These are phyloP conservation scores for Dendrostoma leiphaemia DNA, from an alignment of 2,329 filamentous ascomycete species.

Conservation along the genomic window DNA sequence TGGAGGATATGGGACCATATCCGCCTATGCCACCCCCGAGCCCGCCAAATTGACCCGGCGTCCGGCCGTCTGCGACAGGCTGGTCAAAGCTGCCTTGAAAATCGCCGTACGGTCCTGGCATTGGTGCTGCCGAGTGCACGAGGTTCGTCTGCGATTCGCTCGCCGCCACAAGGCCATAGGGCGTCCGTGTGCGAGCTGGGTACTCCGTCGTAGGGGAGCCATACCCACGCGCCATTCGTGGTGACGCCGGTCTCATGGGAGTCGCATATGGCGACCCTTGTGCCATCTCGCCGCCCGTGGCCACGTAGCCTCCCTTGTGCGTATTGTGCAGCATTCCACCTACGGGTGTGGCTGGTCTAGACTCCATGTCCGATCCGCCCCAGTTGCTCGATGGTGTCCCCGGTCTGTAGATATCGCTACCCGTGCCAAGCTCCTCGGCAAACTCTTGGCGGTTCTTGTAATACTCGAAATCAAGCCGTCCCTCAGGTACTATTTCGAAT, in stretches of 20 bases:
- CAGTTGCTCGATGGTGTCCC: constrained; percentile 57
- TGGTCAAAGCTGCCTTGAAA: constrained; percentile 21
- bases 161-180: constrained; percentile 16
- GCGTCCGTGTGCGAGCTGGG: constrained; percentile 9
- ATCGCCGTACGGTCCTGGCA: constrained; percentile 22
- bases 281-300: constrained; percentile 8
- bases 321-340: constrained; percentile 34
- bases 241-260: constrained; percentile 2
- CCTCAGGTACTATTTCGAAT: constrained; percentile 88
- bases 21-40: constrained; percentile 57
- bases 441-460: constrained; percentile 92
- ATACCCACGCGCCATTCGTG: constrained; percentile 2
- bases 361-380: constrained; percentile 40
- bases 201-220: constrained; percentile 18
- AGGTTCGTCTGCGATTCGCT: constrained; percentile 17
- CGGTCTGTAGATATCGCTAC: constrained; percentile 57
- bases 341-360: constrained; percentile 50
- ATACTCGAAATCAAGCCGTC: constrained; percentile 83
- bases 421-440: constrained; percentile 68
- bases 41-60: constrained; percentile 46
- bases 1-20: constrained; percentile 58
- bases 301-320: constrained; percentile 25
- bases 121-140: constrained; percentile 16
- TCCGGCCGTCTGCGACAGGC: constrained; percentile 19
- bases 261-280: constrained; percentile 1